Conservation (phyloP, 768 basidiomycete species). For the Collybiopsis luxurians region DNA sequence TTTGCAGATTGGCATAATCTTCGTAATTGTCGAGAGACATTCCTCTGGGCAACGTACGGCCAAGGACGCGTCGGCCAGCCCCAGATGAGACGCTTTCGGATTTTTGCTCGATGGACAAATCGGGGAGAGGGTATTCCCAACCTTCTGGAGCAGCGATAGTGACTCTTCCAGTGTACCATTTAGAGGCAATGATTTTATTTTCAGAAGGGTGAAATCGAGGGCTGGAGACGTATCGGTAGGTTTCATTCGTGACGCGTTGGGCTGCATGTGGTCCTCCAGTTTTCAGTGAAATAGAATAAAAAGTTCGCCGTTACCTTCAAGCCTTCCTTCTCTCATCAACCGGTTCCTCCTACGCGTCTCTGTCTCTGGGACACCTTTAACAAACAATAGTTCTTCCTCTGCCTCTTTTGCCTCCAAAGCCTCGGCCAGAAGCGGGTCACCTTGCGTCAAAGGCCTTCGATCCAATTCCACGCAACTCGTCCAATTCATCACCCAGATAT, state of each 20-base stretch:
- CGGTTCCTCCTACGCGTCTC: conserved; percentile 24
- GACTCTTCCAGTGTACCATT: conserved; percentile 68
- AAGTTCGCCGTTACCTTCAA: background rate
- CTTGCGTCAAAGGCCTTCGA: conserved; percentile 27
- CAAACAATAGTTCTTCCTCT: conserved; percentile 30
- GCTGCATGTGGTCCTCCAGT: background rate
- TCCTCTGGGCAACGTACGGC: conserved; percentile 55
- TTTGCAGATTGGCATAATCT: conserved; percentile 65
- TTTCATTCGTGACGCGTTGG: conserved; percentile 62
- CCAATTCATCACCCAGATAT: conserved; percentile 72
- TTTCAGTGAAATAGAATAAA: background rate
- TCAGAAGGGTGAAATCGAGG: conserved; percentile 70
- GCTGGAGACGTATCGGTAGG: conserved; percentile 67
- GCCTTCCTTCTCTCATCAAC: conserved; percentile 6
- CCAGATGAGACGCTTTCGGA: conserved; percentile 32
- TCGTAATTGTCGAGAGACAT: conserved; percentile 60
- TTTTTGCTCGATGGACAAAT: conserved; percentile 21
- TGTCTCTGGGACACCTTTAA: conserved; percentile 50
- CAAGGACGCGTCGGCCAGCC: conserved; percentile 52
- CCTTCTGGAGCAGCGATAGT: conserved; percentile 72
- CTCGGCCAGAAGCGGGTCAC: background rate
- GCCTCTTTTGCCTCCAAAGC: background rate
- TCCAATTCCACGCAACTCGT: conserved; percentile 61
- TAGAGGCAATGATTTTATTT: conserved; percentile 60
- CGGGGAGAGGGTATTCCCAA: conserved; percentile 63